phyloP scores from a whole-genome alignment of 805 yeast species.

The Lachancea cidri region DNA sequence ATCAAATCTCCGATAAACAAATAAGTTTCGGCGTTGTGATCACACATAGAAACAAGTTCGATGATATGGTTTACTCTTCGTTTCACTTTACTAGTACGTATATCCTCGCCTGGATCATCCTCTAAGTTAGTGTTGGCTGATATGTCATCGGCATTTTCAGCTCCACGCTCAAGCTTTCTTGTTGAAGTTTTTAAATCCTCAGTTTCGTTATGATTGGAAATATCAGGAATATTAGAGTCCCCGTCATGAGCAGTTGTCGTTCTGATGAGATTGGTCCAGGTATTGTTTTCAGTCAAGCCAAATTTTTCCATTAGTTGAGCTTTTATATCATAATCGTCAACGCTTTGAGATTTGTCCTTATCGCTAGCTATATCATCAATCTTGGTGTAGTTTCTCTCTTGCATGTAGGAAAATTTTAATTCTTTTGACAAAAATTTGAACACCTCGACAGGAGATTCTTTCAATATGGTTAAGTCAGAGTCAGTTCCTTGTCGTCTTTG shows the following conservation, averaged over 20 bases:
- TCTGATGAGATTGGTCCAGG: slow-evolving; percentile 29
- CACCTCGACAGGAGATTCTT: slow-evolving; percentile 29
- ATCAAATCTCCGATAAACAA: slow-evolving; percentile 27
- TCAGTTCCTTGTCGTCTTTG: slow-evolving; percentile 7
- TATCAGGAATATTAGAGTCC: neutral
- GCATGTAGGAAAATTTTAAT: slow-evolving; percentile 26
- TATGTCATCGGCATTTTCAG: neutral
- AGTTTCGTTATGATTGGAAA: slow-evolving; percentile 4
- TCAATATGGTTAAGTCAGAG: slow-evolving; percentile 15
- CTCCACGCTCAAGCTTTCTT: neutral
- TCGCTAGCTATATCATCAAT: slow-evolving; percentile 12
- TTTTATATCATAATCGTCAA: slow-evolving; percentile 16
- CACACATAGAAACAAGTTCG: slow-evolving; percentile 26
- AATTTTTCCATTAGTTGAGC: slow-evolving; percentile 26
- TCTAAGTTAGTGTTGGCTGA: neutral
- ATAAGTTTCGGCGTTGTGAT: slow-evolving; percentile 31
- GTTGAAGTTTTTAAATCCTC: slow-evolving; percentile 8
- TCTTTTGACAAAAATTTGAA: slow-evolving; percentile 32
- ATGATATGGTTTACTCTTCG: slow-evolving; percentile 20
- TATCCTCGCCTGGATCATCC: neutral
- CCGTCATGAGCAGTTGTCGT: slow-evolving; percentile 5
- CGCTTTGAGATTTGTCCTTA: slow-evolving; percentile 5
- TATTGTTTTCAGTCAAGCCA: slow-evolving; percentile 29
- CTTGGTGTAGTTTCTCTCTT: slow-evolving; percentile 12
- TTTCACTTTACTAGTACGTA: slow-evolving; percentile 8